Evolutionary conservation across 257 asterid species (phyloP), one percentile per base, ranked within the genome.

Genomic region (Nicotiana tabacum): DNA sequence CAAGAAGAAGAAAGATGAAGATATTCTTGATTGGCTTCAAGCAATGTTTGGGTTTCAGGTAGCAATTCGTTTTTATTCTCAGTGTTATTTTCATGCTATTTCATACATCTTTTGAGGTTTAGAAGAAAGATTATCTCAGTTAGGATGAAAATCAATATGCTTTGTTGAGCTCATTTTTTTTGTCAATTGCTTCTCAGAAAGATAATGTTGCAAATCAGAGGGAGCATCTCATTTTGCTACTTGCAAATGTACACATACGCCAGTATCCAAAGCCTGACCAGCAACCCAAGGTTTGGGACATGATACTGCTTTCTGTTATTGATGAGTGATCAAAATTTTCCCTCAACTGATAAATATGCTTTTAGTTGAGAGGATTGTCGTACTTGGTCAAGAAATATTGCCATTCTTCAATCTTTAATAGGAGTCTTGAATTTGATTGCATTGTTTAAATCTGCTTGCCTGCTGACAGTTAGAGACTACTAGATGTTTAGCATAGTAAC

Each of bases 1-100:
- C 90, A 94, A 94, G 91, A 96, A 96, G 93, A 95, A 95, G 90
- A 96, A 92, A 81, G 99, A 94, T 81, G 99, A 96, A 90, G 98
- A 94, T 85, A 87, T 94, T 86, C 98, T 96, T n/a, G 99, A 96
- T 86, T 96, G 99, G 99, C 99, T 96, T 88, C 99, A 96, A 88
- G 89, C 98, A 53, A 94, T 96, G 98, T 96, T 96, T 88, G 99
- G 99, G 72, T 96, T 96, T 89, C 98, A 96, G 98, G 99, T 95
- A 72, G 13, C 56, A 2, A 70, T 72, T 72, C 60, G 15, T 21
- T 46, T 43, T 72, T 46, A 33, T 43, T 46, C 57, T 1, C 60
- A 21, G 35, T 72, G 78, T 46, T 72, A 72, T 12, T 72, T 69
- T n/a, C 78, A 46, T 11, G 21, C 37, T 72, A 72, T 72, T 70